phyloP scores from a whole-genome alignment of 768 basidiomycete species.

The Rhodotorula diobovata region DNA sequence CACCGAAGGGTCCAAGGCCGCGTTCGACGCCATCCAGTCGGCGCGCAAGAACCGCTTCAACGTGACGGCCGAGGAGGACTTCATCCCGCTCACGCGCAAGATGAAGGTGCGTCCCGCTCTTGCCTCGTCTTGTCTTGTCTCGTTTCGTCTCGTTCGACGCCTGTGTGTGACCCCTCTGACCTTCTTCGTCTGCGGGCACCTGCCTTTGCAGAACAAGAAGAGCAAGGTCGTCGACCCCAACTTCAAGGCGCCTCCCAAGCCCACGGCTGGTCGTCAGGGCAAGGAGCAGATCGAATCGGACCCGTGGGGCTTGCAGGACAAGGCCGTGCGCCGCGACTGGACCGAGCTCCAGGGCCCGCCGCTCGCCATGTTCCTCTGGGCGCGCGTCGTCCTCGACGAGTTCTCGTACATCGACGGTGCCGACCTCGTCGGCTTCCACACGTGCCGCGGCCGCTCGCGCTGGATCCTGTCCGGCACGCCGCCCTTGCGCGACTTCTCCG shows the following conservation, averaged over 20 bases:
- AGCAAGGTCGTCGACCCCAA: constrained; percentile 51
- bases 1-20: constrained; percentile 60
- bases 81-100: constrained; percentile 6
- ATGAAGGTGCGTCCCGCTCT: constrained; percentile 8
- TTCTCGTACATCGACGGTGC: constrained; percentile 87
- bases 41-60: constrained; percentile 52
- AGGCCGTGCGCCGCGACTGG: constrained; percentile 66
- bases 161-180: constrained; percentile 22
- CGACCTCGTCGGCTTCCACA: constrained; percentile 70
- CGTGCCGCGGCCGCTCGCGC: constrained; percentile 67
- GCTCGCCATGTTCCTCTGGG: constrained; percentile 72
- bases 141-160: not conserved
- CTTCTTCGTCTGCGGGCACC: constrained; percentile 23
- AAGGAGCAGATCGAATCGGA: not conserved
- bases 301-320: constrained; percentile 63
- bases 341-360: constrained; percentile 74
- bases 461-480: constrained; percentile 99
- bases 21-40: constrained; percentile 62
- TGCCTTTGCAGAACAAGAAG: constrained; percentile 46
- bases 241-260: constrained; percentile 1
- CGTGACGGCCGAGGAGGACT: constrained; percentile 46
- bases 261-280: not conserved
- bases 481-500: constrained; percentile 81
- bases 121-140: too few species aligned
- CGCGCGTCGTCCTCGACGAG: constrained; percentile 84